Evolutionary conservation across 257 asterid genomes (phyloP), one percentile per base, ranked within the genome.

Genomic region (Nicotiana undulata): DNA sequence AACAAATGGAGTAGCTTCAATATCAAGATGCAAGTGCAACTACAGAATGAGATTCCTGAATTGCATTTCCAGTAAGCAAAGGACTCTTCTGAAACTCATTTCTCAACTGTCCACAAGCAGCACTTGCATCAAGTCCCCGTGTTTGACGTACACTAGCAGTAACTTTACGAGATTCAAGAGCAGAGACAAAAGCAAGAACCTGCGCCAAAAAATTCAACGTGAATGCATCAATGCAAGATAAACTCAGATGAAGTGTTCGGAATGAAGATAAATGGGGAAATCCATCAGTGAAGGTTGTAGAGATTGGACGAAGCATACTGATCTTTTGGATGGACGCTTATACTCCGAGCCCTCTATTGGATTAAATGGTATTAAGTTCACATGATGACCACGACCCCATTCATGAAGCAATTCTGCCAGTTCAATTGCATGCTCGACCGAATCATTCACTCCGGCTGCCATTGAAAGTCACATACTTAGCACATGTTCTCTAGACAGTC

Each of bases 81-180:
- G 98, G 98, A 31, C 32, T 85, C 89, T 91, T 93, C 90, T 95
- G 99, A 86, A 91, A 91, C 85, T 93, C 94, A 67, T 95, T 95
- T 84, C 98, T 84, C 75, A 95, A 92, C 82, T 95, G 99, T 59
- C 99, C 99, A 86, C 99, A 95, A 63, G 99, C 98, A 75, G 98
- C 99, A 80, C 91, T 88, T 81, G 97, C 99, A 89, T 95, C 98
- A 83, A 93, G 87, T 81, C 99, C 99, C 77, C 98, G 89, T 5
- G 99, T 95, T 88, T 88, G 97, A 22, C 99, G 94, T 13, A 92
- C 91, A 70, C 98, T 95, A 24, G 88, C 95, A 12, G 99, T 95
- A 79, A 95, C 68, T 83, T 90, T 95, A 72, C 86, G 96, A 31
- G 97, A 84, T 89, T 93, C 99, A 1, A 95, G 86, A 86, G 98